A percentile compares a stretch with the other conserved stretches of the same genome.
phyloP scores from a whole-genome alignment of 768 basidiomycete species.

The Fomitopsis serialis region DNA sequence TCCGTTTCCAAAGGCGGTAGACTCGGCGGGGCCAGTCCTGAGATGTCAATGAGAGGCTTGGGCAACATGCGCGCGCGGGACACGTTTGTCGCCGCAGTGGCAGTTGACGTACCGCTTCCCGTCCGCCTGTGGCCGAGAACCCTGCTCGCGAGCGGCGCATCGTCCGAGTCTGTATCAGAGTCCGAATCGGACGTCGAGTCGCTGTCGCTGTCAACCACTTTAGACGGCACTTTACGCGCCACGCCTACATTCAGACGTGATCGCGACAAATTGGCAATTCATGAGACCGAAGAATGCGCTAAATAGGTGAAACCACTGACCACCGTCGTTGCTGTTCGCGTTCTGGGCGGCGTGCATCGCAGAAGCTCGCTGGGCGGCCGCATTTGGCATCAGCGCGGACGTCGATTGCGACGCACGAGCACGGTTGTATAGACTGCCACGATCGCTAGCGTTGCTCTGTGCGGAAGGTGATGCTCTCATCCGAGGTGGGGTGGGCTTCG shows the following conservation, averaged over 20 bases:
- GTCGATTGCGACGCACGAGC: conserved; percentile 53
- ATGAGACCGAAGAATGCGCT: neutral
- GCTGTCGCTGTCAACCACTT: neutral
- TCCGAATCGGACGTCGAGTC: conserved; percentile 23
- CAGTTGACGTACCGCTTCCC: conserved; percentile 47
- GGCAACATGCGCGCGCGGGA: conserved; percentile 26
- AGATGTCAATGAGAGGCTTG: conserved; percentile 40
- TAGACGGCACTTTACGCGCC: neutral
- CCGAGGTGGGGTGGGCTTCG: conserved; percentile 9
- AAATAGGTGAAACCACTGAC: neutral
- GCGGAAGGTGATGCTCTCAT: conserved; percentile 13
- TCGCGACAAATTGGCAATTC: neutral
- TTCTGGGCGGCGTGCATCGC: conserved; percentile 11
- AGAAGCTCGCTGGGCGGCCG: conserved; percentile 48
- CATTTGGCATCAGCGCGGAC: conserved; percentile 48
- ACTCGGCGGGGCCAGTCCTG: conserved; percentile 14
- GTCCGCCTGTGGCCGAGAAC: conserved; percentile 55
- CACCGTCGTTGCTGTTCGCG: neutral
- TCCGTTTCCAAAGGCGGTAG: conserved; percentile 7
- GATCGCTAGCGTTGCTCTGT: conserved; percentile 3
- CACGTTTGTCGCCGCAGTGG: conserved; percentile 17
- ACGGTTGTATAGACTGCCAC: conserved; percentile 22
- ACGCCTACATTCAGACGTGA: neutral
- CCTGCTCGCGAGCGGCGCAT: conserved; percentile 60
- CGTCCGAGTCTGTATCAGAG: conserved; percentile 46